These are phyloP conservation scores for Aspergillus indologenus DNA, from an alignment of 495 filamentous ascomycete species.

Conservation along the genomic window DNA sequence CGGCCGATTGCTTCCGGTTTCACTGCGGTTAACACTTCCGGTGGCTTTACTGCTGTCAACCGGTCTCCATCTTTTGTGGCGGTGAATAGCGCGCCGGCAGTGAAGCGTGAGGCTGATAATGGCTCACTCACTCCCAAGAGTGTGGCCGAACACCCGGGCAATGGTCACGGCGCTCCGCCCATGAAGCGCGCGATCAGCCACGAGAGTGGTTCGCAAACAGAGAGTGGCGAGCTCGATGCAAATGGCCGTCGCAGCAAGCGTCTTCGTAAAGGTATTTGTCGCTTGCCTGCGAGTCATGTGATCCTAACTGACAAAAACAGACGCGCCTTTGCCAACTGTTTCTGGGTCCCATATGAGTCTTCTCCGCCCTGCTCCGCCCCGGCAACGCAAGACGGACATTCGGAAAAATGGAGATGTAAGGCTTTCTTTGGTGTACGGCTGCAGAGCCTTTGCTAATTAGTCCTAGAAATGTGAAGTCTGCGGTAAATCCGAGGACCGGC, in stretches of 20 bases:
- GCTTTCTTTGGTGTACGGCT: conserved; percentile 6
- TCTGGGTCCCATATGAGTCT: conserved; percentile 96
- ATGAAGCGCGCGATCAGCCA: conserved; percentile 83
- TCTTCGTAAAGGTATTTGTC: conserved; percentile 77
- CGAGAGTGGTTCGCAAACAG: conserved; percentile 63
- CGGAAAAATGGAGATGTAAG: conserved; percentile 73
- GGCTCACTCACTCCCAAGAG: conserved; percentile 41
- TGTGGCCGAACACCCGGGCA: conserved; percentile 41
- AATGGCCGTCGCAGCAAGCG: conserved; percentile 86
- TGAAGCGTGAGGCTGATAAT: conserved; percentile 52
- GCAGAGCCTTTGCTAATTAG: conserved; percentile 6
- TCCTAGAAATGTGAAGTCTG: conserved; percentile 81
- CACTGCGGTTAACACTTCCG: conserved; percentile 66
- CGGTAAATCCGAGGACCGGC: conserved; percentile 71
- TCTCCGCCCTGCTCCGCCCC: conserved; percentile 75
- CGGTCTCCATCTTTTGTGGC: conserved; percentile 55
- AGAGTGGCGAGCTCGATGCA: conserved; percentile 63
- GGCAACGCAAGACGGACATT: conserved; percentile 64
- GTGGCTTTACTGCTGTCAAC: conserved; percentile 76
- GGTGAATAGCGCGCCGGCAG: conserved; percentile 44
- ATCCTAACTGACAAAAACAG: conserved; percentile 39
- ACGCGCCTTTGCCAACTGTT: conserved; percentile 77
- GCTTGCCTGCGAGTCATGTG: background rate
- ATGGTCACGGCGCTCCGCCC: conserved; percentile 54
- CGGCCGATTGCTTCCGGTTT: conserved; percentile 64